phyloP scores from a whole-genome alignment of 495 filamentous ascomycete species.

The Tuber microsphaerosporum region DNA sequence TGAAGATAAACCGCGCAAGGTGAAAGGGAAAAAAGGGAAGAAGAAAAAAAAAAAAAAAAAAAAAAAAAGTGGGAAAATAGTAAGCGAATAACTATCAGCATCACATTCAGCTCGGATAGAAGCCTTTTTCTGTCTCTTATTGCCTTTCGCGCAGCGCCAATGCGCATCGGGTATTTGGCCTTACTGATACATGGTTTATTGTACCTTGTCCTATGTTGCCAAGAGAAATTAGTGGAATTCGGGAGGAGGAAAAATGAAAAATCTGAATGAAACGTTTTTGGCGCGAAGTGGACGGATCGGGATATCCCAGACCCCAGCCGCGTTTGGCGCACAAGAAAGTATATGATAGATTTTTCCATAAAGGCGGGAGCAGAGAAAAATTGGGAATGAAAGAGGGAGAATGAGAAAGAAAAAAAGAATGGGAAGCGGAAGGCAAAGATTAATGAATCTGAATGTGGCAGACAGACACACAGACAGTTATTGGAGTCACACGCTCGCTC shows the following conservation, averaged over 20 bases:
- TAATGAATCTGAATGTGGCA: not conserved
- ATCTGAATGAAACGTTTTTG: conserved; percentile 14
- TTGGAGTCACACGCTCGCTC: not conserved
- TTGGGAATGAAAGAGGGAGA: not conserved
- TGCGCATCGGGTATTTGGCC: not conserved
- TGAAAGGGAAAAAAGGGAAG: not conserved
- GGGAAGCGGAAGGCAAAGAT: not conserved
- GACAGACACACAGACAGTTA: not conserved
- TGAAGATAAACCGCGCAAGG: conserved; percentile 1
- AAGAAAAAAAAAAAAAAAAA: not conserved
- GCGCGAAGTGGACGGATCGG: conserved; percentile 30
- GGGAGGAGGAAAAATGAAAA: not conserved
- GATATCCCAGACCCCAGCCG: conserved; percentile 17
- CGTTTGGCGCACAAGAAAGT: conserved; percentile 32
- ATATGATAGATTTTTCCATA: not conserved
- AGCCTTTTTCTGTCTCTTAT: not conserved
- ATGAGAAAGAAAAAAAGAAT: not conserved
- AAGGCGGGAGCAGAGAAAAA: not conserved
- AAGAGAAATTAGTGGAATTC: not conserved
- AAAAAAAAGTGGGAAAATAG: not conserved
- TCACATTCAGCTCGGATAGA: not conserved
- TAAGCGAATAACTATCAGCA: not conserved
- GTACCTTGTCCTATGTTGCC: not conserved
- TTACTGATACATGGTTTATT: not conserved
- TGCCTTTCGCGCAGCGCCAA: not conserved